Base-by-base conservation (phyloP, 192 early-diverging fungal genomes). In the Coemansia asiatica region DNA sequence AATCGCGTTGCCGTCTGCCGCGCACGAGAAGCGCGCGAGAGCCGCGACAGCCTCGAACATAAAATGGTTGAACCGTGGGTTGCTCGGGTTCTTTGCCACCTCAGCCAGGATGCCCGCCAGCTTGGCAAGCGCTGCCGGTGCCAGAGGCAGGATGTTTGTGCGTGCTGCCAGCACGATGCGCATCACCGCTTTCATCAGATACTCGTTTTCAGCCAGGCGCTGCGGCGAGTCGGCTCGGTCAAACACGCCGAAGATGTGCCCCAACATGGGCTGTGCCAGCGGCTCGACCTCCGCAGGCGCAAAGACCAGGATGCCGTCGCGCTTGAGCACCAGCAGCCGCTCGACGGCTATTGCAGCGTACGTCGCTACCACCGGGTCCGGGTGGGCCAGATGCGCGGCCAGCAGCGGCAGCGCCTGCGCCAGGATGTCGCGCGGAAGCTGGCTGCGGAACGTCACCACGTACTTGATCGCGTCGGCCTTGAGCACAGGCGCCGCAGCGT, bases 11-110 rank as follows among this genome's bases (percentile, higher is more conserved):
- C 83, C 83, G 12, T 92, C 87, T 7, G 86, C 85, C 3, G 84
- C 85, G 59, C 94, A 95, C 46, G 93, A 88, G 58, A 92, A 95
- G 64, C 93, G 91, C 38, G 68, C 91, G 69, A 98, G 74, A 23
- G 92, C 88, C 16, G 89, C 94, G 59, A 99, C 83, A 21, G 92
- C 86, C 75, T 99, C 97, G 74, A 99, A 99, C 51, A 92, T 76
- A 78, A 89, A 99, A 80, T 99, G 96, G 75, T 92, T 98, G 89
- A 99, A 99, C 36, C 87, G 90, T 1, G 97, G 96, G 77, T 99
- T 98, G 76, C 91, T 93, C 29, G 97, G 97, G 74, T 99, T 99
- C 68, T 89, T 87, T 78, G 90, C 90, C 9, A 99, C 91, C 55
- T 89, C 85, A 16, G 82, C 82, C 64, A 98, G 84, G 54, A 97